Percentiles rank a stretch among this genome's conserved stretches.
These are phyloP conservation scores for Boletus patriciae DNA, from an alignment of 768 basidiomycete genomes.

Conservation along the genomic window DNA sequence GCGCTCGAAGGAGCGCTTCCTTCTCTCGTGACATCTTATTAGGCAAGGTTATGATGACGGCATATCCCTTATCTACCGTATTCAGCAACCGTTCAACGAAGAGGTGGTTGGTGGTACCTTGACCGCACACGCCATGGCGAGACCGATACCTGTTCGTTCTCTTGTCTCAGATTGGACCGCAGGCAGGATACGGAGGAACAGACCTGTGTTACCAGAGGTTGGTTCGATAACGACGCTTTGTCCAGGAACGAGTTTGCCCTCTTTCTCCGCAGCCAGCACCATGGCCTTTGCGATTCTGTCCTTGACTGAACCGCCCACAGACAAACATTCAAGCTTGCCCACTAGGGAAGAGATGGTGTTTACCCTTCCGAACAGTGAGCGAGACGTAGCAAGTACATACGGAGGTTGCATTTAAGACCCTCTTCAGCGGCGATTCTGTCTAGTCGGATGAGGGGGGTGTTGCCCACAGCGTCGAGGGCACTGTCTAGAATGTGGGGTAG, in stretches of 20 bases:
- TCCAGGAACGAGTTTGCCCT: conserved; percentile 82
- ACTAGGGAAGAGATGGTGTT: conserved; percentile 44
- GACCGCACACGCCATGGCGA: conserved; percentile 91
- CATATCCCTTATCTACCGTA: conserved; percentile 88
- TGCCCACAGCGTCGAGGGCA: conserved; percentile 83
- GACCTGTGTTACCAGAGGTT: conserved; percentile 94
- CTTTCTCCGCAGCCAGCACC: conserved; percentile 90
- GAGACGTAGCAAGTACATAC: conserved; percentile 47
- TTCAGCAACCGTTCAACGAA: conserved; percentile 53
- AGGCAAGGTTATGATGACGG: conserved; percentile 86
- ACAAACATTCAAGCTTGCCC: conserved; percentile 88
- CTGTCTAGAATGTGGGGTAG: conserved; percentile 61
- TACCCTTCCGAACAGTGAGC: not conserved
- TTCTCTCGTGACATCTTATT: conserved; percentile 98
- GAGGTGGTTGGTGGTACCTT: conserved; percentile 56
- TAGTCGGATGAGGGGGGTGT: conserved; percentile 88
- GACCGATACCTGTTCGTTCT: conserved; percentile 69
- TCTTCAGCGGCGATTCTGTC: conserved; percentile 73
- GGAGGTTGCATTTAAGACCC: conserved; percentile 83
- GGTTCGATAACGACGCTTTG: conserved; percentile 94
- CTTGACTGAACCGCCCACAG: conserved; percentile 92
- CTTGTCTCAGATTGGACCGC: not conserved
- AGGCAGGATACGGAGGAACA: conserved; percentile 17
- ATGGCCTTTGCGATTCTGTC: conserved; percentile 96
- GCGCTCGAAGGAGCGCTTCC: conserved; percentile 84